phyloP scores from a whole-genome alignment of 129 eudicot genomes.

The carrot (Daucus carota) region DNA sequence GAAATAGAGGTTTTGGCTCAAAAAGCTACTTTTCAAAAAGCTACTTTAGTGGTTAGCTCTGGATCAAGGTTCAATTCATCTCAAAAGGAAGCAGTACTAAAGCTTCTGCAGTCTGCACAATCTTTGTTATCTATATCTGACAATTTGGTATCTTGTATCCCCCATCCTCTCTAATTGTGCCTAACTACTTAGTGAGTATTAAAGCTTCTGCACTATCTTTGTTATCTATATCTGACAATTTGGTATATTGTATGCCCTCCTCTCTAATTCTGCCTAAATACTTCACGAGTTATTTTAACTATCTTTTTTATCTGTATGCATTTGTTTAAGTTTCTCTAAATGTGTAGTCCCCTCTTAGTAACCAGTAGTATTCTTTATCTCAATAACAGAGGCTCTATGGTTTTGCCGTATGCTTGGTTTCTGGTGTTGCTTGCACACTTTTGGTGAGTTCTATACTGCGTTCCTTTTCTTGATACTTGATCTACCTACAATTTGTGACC shows the following conservation, averaged over 20 bases:
- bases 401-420: slow-evolving; percentile 79
- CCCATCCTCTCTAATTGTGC: neutral
- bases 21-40: no score
- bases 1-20: no score
- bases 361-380: slow-evolving; percentile 5
- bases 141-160: neutral
- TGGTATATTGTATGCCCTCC: neutral
- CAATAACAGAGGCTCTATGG: slow-evolving; percentile 75
- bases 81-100: neutral
- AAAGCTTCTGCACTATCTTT: neutral
- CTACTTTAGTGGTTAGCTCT: neutral
- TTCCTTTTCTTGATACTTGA: neutral
- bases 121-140: neutral
- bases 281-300: neutral
- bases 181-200: neutral
- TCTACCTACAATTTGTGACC: neutral
- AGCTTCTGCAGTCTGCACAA: neutral
- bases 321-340: neutral
- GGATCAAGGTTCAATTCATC: neutral
- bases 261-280: neutral
- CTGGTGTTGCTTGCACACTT: slow-evolving; percentile 91
- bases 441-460: slow-evolving; percentile 49
- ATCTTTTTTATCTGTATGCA: neutral
- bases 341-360: neutral
- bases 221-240: neutral